phyloP scores from a whole-genome alignment of 345 rosid genomes.

The Gossypioides kirkii region DNA sequence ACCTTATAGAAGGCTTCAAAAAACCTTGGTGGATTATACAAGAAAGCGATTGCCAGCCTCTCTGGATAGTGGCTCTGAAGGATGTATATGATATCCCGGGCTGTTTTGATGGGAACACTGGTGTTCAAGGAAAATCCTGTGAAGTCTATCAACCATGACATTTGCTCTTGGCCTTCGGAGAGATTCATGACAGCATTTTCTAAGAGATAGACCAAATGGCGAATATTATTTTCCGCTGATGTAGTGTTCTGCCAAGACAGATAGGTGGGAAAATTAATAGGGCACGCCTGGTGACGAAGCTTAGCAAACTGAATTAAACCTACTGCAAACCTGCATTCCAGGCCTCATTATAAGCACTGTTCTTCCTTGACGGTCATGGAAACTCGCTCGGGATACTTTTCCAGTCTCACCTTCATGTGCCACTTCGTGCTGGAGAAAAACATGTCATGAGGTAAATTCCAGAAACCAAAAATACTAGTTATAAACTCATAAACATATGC shows the following conservation, averaged over 20 bases:
- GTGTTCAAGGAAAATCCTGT: slow-evolving; percentile 68
- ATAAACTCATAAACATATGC: not conserved
- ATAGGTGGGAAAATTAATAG: not conserved
- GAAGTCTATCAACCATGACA: slow-evolving; percentile 89
- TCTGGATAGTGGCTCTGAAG: slow-evolving; percentile 91
- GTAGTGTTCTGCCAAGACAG: slow-evolving; percentile 57
- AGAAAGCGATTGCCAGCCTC: slow-evolving; percentile 71
- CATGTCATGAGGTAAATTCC: not conserved
- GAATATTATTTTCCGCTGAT: slow-evolving; percentile 62
- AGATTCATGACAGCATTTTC: slow-evolving; percentile 87
- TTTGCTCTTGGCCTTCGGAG: slow-evolving; percentile 76
- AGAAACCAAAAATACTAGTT: not conserved
- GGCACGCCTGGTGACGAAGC: not conserved
- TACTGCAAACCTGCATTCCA: slow-evolving; percentile 55
- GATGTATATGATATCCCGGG: slow-evolving; percentile 63
- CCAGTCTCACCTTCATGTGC: slow-evolving; percentile 95
- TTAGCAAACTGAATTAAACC: not conserved
- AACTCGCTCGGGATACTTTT: slow-evolving; percentile 67
- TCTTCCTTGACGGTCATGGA: slow-evolving; percentile 72
- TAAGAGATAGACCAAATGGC: slow-evolving; percentile 73
- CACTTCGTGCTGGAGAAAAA: slow-evolving; percentile 51
- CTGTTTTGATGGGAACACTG: slow-evolving; percentile 45
- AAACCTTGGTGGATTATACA: slow-evolving; percentile 83
- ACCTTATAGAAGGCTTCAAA: slow-evolving; percentile 90
- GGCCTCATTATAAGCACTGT: slow-evolving; percentile 92